Conservation (phyloP, 1,139 yeast genomes). For the Suhomyces atakaporum region DNA sequence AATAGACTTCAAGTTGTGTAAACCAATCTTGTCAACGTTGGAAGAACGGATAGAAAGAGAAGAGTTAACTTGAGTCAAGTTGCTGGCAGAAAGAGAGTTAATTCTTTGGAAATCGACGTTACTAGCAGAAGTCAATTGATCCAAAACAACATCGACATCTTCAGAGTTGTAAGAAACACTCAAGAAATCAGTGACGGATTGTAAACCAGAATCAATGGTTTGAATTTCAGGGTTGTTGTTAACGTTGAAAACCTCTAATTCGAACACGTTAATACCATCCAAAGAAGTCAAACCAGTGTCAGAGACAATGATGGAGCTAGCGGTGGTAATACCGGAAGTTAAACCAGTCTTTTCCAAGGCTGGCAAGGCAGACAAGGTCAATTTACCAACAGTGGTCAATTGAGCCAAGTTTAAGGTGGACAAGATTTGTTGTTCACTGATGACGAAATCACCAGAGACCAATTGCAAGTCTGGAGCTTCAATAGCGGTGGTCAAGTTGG, state of each 20-base stretch:
- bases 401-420: constrained; percentile 71
- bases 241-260: constrained; percentile 75
- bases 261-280: constrained; percentile 75
- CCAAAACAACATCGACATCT: constrained; percentile 65
- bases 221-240: constrained; percentile 78
- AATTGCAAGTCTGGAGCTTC: constrained; percentile 77
- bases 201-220: constrained; percentile 69
- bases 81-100: constrained; percentile 66
- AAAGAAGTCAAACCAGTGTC: constrained; percentile 83
- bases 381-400: constrained; percentile 77
- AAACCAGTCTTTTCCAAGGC: constrained; percentile 73
- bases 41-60: constrained; percentile 77
- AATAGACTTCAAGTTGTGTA: constrained; percentile 57
- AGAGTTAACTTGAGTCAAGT: constrained; percentile 71
- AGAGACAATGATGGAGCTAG: constrained; percentile 71
- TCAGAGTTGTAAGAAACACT: constrained; percentile 85
- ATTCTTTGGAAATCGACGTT: constrained; percentile 82
- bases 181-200: constrained; percentile 71
- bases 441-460: constrained; percentile 68
- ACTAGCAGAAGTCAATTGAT: constrained; percentile 77
- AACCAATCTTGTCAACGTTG: constrained; percentile 56
- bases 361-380: constrained; percentile 81
- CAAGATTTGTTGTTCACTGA: constrained; percentile 69
- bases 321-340: constrained; percentile 71
- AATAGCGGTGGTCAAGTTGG: constrained; percentile 61